A percentile compares a stretch with the other conserved stretches of the same genome.
Conservation (phyloP, 129 eudicot genomes). For the Artemisia annua region DNA sequence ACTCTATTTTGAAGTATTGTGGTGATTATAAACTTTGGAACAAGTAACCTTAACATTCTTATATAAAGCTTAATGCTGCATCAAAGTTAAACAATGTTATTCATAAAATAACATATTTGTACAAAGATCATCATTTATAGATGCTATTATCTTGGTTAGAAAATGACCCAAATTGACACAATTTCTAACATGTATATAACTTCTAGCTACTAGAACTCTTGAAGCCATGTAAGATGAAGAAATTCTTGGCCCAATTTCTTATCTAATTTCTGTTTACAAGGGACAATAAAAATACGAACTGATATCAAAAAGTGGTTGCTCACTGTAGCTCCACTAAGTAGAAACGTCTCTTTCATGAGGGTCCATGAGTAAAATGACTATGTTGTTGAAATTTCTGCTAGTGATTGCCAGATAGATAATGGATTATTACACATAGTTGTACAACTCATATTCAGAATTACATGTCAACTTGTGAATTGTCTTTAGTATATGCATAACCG, state of each 20-base stretch:
- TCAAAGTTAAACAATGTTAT: no score
- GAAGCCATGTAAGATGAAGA: neutral
- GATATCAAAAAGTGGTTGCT: constrained; percentile 4
- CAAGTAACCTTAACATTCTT: no score
- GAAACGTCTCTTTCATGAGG: constrained; percentile 16
- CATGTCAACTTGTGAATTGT: neutral
- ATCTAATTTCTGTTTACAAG: neutral
- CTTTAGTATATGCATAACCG: neutral
- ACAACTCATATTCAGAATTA: constrained; percentile 1
- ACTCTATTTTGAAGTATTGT: no score
- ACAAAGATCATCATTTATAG: no score
- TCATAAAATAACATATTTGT: no score
- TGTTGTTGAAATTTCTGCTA: constrained; percentile 2
- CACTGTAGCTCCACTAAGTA: neutral
- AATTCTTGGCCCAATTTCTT: neutral
- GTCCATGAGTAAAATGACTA: constrained; percentile 8
- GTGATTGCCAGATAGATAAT: constrained; percentile 25
- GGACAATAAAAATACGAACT: neutral
- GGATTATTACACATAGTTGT: neutral
- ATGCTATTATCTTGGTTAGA: no score
- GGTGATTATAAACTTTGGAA: no score
- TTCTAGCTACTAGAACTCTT: neutral
- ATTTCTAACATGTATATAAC: no score
- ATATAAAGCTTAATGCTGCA: no score
- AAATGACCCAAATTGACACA: no score